A percentile compares a stretch with the other conserved stretches of the same genome.
Conservation (phyloP, 2,329 filamentous ascomycete species). For the Botrytis byssoidea region DNA sequence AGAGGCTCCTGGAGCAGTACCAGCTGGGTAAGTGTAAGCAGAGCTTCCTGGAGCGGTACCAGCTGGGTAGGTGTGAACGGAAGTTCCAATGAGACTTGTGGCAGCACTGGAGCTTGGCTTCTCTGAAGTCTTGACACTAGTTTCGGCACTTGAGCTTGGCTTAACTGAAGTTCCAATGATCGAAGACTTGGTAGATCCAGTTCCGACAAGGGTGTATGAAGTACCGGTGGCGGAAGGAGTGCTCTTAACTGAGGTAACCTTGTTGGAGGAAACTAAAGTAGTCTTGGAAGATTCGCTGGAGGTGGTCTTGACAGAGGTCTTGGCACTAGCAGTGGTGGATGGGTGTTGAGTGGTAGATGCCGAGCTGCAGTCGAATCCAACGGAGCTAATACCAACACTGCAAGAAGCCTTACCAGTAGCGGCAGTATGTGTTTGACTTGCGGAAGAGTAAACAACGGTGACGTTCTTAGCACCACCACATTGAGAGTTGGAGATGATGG, state of each 20-base stretch:
- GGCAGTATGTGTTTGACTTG: constrained; percentile 48
- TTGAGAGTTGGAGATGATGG: constrained; percentile 76
- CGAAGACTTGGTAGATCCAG: not conserved
- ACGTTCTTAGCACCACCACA: constrained; percentile 89
- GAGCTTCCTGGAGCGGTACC: not conserved
- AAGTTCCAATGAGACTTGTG: not conserved
- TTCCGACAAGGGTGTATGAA: constrained; percentile 14
- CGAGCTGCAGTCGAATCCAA: constrained; percentile 69
- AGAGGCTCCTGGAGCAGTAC: not conserved
- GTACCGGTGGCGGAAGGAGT: constrained; percentile 1
- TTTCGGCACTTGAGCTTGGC: constrained; percentile 9
- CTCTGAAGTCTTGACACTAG: not conserved
- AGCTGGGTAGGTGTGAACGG: not conserved
- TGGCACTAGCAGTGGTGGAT: constrained; percentile 22
- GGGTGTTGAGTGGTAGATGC: constrained; percentile 30
- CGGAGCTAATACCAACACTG: constrained; percentile 69
- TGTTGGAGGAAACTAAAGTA: not conserved
- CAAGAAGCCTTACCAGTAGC: constrained; percentile 57
- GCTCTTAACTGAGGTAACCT: not conserved
- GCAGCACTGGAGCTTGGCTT: not conserved
- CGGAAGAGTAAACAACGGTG: constrained; percentile 58
- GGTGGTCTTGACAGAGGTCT: constrained; percentile 20
- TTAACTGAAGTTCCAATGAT: constrained; percentile 1
- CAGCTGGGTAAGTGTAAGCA: not conserved
- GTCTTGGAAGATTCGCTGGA: not conserved